These are phyloP conservation scores for Beauveria caledonica DNA, from an alignment of 2,329 filamentous ascomycete genomes.

Conservation along the genomic window DNA sequence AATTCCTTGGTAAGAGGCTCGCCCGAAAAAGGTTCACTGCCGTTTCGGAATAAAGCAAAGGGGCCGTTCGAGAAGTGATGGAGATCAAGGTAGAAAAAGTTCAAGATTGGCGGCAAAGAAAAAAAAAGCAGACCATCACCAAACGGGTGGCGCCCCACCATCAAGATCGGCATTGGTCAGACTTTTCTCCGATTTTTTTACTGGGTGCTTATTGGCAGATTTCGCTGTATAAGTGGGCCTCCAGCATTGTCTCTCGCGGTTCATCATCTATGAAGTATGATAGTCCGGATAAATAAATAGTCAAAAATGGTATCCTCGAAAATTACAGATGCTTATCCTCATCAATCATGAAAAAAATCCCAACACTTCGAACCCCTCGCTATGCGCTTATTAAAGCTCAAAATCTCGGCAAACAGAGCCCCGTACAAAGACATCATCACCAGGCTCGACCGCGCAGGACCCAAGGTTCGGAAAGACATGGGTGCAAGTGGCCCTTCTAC, in stretches of 20 bases:
- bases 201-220: not conserved
- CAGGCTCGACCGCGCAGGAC: not conserved
- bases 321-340: conserved; percentile 4
- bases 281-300: not conserved
- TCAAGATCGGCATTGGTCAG: not conserved
- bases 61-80: conserved; percentile 8
- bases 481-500: conserved; percentile 17
- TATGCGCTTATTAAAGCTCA: not conserved
- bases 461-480: not conserved
- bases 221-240: not conserved
- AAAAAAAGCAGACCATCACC: conserved; percentile 10
- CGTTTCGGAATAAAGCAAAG: conserved; percentile 21
- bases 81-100: not conserved
- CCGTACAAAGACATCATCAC: not conserved
- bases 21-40: conserved; percentile 48
- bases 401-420: not conserved
- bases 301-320: not conserved
- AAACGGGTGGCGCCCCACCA: not conserved
- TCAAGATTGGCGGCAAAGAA: not conserved
- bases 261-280: too few relatives aligned
- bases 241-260: not conserved
- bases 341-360: not conserved
- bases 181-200: not conserved
- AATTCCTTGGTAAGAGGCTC: conserved; percentile 19
- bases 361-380: not conserved